A percentile compares a stretch with the other conserved stretches of the same genome.
Conservation (phyloP, 768 basidiomycete genomes). For the Lentinula aciculospora region DNA sequence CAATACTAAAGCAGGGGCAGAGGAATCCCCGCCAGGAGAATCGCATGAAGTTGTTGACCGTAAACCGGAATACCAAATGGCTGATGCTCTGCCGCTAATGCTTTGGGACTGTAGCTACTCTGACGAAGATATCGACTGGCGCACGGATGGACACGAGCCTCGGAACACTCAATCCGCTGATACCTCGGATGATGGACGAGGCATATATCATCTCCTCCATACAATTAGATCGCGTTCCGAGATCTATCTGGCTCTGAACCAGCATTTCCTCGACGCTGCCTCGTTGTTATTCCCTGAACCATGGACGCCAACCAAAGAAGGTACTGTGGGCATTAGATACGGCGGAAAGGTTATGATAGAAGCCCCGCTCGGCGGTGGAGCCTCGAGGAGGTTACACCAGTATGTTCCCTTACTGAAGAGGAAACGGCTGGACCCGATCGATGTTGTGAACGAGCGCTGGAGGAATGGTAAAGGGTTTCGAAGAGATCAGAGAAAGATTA, state of each 20-base stretch:
- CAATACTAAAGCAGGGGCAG: slow-evolving; percentile 53
- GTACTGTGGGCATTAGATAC: slow-evolving; percentile 11
- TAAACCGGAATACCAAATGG: slow-evolving; percentile 93
- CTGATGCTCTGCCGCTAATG: slow-evolving; percentile 84
- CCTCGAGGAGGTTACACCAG: slow-evolving; percentile 49
- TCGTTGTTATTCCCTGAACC: slow-evolving; percentile 33
- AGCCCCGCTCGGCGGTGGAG: slow-evolving; percentile 70
- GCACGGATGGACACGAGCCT: slow-evolving; percentile 42
- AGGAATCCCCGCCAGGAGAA: slow-evolving; percentile 27
- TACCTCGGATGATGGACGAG: slow-evolving; percentile 14
- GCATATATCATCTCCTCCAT: slow-evolving; percentile 47
- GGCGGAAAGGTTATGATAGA: slow-evolving; percentile 24
- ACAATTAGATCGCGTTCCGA: slow-evolving; percentile 54
- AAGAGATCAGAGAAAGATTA: slow-evolving; percentile 29
- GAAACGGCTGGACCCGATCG: slow-evolving; percentile 63
- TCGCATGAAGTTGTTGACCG: slow-evolving; percentile 47
- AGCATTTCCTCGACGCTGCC: slow-evolving; percentile 59
- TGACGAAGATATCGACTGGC: slow-evolving; percentile 67
- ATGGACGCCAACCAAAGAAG: slow-evolving; percentile 23
- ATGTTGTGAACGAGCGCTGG: slow-evolving; percentile 78
- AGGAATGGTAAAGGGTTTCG: slow-evolving; percentile 57
- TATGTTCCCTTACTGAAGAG: slow-evolving; percentile 67
- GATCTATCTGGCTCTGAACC: slow-evolving; percentile 57
- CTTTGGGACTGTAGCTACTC: slow-evolving; percentile 86
- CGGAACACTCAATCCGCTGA: slow-evolving; percentile 14